Conservation (phyloP, 768 basidiomycete genomes). For the Obba rivulosa region DNA sequence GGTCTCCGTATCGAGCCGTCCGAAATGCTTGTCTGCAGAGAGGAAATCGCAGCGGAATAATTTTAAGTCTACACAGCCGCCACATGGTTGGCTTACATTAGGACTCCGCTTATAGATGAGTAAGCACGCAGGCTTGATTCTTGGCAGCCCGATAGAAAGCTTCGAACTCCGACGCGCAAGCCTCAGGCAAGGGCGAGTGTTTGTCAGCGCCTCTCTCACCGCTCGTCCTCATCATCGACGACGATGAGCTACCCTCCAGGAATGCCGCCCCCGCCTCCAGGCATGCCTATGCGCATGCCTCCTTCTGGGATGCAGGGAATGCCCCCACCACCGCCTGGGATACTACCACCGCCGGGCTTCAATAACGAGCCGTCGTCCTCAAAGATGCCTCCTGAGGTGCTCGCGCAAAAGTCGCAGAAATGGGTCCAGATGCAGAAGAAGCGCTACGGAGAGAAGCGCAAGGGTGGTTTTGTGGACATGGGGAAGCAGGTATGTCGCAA, state of each 20-base stretch:
- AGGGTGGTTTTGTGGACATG: constrained; percentile 86
- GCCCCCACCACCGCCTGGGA: constrained; percentile 28
- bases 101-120: too few relatives aligned
- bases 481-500: constrained; percentile 78
- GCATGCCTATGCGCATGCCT: constrained; percentile 32
- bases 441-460: constrained; percentile 87
- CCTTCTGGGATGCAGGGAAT: constrained; percentile 34
- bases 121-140: too few relatives aligned
- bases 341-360: constrained; percentile 28
- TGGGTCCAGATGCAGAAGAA: constrained; percentile 93
- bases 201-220: neutral
- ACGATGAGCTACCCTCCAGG: constrained; percentile 51
- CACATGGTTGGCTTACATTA: too few relatives aligned
- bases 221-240: constrained; percentile 21
- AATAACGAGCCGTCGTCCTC: constrained; percentile 31
- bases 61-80: too few relatives aligned
- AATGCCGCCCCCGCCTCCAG: constrained; percentile 44
- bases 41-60: too few relatives aligned
- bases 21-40: too few relatives aligned
- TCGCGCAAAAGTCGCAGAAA: constrained; percentile 92
- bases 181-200: neutral
- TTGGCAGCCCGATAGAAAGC: too few relatives aligned
- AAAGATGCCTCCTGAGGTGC: constrained; percentile 56
- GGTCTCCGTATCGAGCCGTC: too few relatives aligned
- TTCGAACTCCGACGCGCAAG: too few relatives aligned